Percentiles rank a stretch among this genome's conserved stretches.
These are phyloP conservation scores for Eucalyptus virginea DNA, from an alignment of 345 rosid genomes.

Conservation along the genomic window DNA sequence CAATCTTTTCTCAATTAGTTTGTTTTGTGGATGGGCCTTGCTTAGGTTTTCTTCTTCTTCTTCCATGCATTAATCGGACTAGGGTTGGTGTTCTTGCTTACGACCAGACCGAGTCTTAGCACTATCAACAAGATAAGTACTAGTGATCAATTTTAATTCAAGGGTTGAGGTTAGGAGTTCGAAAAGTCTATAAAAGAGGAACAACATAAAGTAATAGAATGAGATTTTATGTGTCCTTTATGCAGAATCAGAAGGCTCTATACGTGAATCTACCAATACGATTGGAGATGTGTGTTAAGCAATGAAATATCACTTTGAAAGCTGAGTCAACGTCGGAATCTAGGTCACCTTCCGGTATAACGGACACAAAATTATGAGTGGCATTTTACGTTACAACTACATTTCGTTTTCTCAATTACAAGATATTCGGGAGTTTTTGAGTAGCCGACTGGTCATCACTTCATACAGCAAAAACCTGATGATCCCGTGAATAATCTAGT, in stretches of 20 bases:
- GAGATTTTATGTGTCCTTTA: neutral
- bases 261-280: neutral
- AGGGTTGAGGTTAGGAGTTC: neutral
- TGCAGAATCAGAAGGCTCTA: neutral
- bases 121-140: neutral
- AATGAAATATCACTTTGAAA: neutral
- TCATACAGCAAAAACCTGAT: neutral
- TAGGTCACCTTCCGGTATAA: neutral
- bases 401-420: neutral
- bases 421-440: neutral
- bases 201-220: neutral
- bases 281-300: neutral
- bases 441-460: neutral
- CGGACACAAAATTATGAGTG: neutral
- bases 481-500: neutral
- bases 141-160: neutral
- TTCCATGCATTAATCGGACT: neutral
- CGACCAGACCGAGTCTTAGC: neutral
- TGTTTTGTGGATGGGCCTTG: neutral
- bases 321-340: neutral
- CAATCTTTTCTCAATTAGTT: neutral
- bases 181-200: neutral
- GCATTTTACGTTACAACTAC: neutral
- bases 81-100: neutral
- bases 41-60: neutral